Evolutionary conservation across 306 rosid genomes (phyloP).

Genomic region (Nissolia schottii): DNA sequence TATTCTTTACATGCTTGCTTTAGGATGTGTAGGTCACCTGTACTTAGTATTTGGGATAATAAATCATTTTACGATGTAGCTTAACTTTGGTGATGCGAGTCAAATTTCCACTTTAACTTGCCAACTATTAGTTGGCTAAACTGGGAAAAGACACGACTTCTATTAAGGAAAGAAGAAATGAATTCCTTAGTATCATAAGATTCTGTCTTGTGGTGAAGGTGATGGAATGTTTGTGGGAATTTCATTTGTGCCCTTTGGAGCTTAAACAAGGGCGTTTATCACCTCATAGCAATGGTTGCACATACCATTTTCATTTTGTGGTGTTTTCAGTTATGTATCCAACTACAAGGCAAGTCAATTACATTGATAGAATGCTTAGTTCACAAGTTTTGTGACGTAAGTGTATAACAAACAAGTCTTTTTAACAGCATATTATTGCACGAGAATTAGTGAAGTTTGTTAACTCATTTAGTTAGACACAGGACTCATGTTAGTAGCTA

Average conservation of each 20-base stretch:
- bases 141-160: not conserved
- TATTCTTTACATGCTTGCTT: not conserved
- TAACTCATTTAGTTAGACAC: not conserved
- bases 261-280: not conserved
- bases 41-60: not conserved
- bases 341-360: not conserved
- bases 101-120: not conserved
- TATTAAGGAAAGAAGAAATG: not conserved
- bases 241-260: not conserved
- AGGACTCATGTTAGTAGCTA: slow-evolving; percentile 4
- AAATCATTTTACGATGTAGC: not conserved
- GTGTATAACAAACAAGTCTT: slow-evolving; percentile 8
- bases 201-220: not conserved
- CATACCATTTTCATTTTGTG: not conserved
- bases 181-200: not conserved
- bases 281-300: not conserved
- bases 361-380: not conserved
- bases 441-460: not conserved
- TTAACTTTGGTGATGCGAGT: not conserved
- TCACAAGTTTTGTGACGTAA: not conserved
- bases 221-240: not conserved
- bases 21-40: not conserved
- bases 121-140: not conserved
- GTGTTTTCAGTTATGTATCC: not conserved
- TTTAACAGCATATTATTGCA: not conserved